phyloP scores from a whole-genome alignment of 805 yeast species.

The Yamadazyma kitorensis region DNA sequence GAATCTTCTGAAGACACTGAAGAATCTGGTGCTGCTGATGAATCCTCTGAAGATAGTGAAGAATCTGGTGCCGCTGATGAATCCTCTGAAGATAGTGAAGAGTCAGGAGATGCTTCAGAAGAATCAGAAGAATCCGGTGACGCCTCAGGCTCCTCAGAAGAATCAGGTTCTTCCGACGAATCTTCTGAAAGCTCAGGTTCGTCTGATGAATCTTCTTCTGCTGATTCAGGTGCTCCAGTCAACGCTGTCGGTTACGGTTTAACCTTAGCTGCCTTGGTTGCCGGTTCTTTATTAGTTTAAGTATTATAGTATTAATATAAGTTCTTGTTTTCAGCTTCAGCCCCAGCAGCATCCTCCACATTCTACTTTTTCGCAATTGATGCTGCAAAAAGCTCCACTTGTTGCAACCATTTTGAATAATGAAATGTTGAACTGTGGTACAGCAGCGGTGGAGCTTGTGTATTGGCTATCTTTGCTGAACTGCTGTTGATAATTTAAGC shows the following conservation, averaged over 20 bases:
- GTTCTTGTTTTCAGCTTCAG: background rate
- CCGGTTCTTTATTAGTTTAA: slow-evolving; percentile 15
- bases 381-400: no score
- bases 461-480: no score
- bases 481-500: no score
- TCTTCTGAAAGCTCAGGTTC: slow-evolving; percentile 3
- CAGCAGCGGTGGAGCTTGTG: no score
- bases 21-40: slow-evolving; percentile 2
- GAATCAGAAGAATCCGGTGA: slow-evolving; percentile 5
- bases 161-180: slow-evolving; percentile 4
- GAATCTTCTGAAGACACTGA: slow-evolving; percentile 3
- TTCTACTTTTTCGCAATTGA: no score
- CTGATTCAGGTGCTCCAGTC: slow-evolving; percentile 6
- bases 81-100: slow-evolving; percentile 5
- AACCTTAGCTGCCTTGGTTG: slow-evolving; percentile 12
- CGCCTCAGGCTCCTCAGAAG: slow-evolving; percentile 9
- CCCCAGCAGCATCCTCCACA: no score
- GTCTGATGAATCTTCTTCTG: background rate
- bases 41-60: slow-evolving; percentile 5
- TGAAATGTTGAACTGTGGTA: no score
- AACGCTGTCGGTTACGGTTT: slow-evolving; percentile 11
- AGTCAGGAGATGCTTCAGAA: slow-evolving; percentile 3
- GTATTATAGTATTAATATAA: slow-evolving; percentile 1
- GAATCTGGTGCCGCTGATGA: slow-evolving; percentile 4
- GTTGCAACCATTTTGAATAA: background rate